phyloP scores from a whole-genome alignment of 2,329 filamentous ascomycete genomes.

The Microdochium bolleyi region DNA sequence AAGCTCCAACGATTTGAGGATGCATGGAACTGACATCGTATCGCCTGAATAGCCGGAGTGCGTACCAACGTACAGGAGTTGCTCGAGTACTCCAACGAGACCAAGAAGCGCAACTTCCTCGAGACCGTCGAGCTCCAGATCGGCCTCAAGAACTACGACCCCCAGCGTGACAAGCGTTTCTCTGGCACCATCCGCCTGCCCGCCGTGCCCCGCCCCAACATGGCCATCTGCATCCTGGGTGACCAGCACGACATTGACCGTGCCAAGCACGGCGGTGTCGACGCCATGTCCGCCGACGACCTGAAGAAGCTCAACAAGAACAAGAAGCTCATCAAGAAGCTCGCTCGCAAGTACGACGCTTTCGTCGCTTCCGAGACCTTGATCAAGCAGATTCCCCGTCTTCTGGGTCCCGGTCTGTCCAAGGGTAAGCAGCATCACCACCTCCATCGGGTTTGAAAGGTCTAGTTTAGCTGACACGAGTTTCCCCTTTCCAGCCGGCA shows the following conservation, averaged over 20 bases:
- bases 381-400: conserved; percentile 99
- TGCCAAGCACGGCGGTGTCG: conserved; percentile 97
- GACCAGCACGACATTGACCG: conserved; percentile 97
- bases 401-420: conserved; percentile 95
- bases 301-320: conserved; percentile 99
- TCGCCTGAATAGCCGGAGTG: conserved; percentile 22
- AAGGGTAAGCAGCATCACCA: conserved; percentile 57
- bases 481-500: conserved; percentile 61
- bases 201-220: conserved; percentile 73
- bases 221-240: conserved; percentile 45
- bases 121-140: conserved; percentile 85
- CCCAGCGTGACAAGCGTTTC: conserved; percentile 99
- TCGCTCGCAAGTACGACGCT: conserved; percentile 99
- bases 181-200: conserved; percentile 96
- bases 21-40: not conserved
- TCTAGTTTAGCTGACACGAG: conserved; percentile 16
- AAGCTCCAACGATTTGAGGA: not conserved
- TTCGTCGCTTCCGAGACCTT: conserved; percentile 95
- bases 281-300: conserved; percentile 97
- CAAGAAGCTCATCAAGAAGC: conserved; percentile 99
- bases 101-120: conserved; percentile 98
- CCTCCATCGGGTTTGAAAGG: not conserved
- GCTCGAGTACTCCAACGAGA: conserved; percentile 89
- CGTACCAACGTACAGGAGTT: conserved; percentile 70
- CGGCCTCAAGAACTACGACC: conserved; percentile 98